Evolutionary conservation across 78 protist species (phyloP).

Genomic region (Dictyostelium intermedium): DNA sequence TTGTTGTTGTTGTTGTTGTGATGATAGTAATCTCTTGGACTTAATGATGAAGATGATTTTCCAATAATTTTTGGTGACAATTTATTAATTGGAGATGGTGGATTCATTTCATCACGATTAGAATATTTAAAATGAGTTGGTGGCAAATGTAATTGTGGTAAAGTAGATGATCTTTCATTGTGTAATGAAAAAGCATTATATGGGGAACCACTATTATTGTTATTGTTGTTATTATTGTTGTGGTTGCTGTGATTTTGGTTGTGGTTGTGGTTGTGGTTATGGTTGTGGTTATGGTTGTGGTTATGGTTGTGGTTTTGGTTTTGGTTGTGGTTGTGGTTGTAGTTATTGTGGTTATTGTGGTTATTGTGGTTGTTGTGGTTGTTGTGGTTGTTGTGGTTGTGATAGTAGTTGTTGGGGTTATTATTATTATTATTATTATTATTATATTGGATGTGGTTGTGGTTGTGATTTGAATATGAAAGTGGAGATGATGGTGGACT

Average conservation of each 20-base stretch:
- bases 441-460: background rate
- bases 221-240: background rate
- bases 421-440: background rate
- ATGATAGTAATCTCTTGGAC: background rate
- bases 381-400: background rate
- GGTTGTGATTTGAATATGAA: background rate
- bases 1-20: background rate
- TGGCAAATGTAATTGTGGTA: slow-evolving; percentile 7
- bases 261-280: background rate
- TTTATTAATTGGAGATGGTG: background rate
- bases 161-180: background rate
- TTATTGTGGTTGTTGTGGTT: background rate
- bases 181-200: background rate
- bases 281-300: background rate
- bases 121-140: background rate
- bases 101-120: background rate
- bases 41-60: background rate
- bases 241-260: background rate
- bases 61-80: slow-evolving; percentile 26
- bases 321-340: background rate
- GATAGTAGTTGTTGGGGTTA: background rate
- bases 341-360: background rate
- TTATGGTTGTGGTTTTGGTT: background rate
- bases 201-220: background rate
- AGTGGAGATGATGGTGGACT: background rate